phyloP scores from a whole-genome alignment of 1,139 yeast genomes.

The Wickerhamomyces sp. region DNA sequence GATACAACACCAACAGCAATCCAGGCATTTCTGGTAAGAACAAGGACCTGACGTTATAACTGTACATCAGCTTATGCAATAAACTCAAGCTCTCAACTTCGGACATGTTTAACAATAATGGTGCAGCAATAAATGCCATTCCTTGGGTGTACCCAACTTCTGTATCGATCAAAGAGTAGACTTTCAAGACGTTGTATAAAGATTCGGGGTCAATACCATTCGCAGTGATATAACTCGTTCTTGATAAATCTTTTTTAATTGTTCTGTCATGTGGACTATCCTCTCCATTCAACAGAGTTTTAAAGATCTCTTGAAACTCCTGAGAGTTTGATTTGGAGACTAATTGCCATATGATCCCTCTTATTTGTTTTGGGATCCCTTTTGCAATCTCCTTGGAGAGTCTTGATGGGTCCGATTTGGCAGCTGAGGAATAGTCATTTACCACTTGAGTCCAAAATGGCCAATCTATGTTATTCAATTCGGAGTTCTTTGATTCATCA shows the following conservation, averaged over 20 bases:
- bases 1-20: constrained; percentile 74
- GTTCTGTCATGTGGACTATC: constrained; percentile 72
- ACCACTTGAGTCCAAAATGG: constrained; percentile 84
- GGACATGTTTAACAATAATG: constrained; percentile 70
- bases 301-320: constrained; percentile 63
- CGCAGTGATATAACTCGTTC: constrained; percentile 77
- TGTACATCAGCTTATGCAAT: constrained; percentile 78
- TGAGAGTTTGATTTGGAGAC: constrained; percentile 74
- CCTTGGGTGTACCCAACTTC: constrained; percentile 98
- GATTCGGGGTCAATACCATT: constrained; percentile 51
- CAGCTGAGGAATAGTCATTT: constrained; percentile 65
- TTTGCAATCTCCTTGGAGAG: constrained; percentile 56
- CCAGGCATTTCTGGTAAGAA: constrained; percentile 94
- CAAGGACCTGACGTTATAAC: constrained; percentile 68
- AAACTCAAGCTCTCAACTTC: constrained; percentile 85
- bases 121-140: constrained; percentile 89
- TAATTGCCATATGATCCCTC: constrained; percentile 92
- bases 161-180: constrained; percentile 79
- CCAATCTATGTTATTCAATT: constrained; percentile 61
- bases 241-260: constrained; percentile 73
- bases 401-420: constrained; percentile 52
- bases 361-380: constrained; percentile 80
- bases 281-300: constrained; percentile 43
- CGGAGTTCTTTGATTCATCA: constrained; percentile 19
- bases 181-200: constrained; percentile 70